Percentiles rank a stretch among this genome's conserved stretches.
These are phyloP conservation scores for Citrullus amarus DNA, from an alignment of 306 rosid species.

Conservation along the genomic window DNA sequence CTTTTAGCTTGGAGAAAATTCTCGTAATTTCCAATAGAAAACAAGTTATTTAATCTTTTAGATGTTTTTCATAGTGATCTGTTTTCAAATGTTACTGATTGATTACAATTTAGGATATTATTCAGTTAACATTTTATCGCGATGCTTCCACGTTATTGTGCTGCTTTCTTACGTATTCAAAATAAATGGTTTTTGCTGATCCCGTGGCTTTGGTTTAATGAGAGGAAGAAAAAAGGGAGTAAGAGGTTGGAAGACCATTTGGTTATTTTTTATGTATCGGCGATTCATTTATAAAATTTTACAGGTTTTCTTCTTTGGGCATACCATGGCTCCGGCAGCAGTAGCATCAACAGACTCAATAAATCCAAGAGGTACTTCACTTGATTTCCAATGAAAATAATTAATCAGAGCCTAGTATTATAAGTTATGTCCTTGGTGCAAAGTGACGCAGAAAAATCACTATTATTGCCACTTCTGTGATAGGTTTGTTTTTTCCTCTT, in stretches of 20 bases:
- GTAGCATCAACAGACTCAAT: slow-evolving; percentile 52
- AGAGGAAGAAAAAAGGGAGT: background rate
- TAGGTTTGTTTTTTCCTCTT: background rate
- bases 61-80: background rate
- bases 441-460: background rate
- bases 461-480: background rate
- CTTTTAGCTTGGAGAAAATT: background rate
- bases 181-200: background rate
- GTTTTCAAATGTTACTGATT: background rate
- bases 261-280: background rate
- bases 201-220: background rate
- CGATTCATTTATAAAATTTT: background rate
- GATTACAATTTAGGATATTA: background rate
- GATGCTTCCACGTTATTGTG: background rate
- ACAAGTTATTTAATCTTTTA: background rate
- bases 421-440: background rate
- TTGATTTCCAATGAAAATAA: background rate
- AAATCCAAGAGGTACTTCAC: slow-evolving; percentile 61
- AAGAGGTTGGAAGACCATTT: background rate
- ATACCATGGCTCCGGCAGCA: slow-evolving; percentile 46
- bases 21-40: background rate
- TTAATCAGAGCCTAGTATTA: background rate
- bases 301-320: background rate
- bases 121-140: background rate
- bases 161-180: background rate